Base-by-base conservation (phyloP, 2,329 filamentous ascomycete genomes). In the Onygenales sp. region DNA sequence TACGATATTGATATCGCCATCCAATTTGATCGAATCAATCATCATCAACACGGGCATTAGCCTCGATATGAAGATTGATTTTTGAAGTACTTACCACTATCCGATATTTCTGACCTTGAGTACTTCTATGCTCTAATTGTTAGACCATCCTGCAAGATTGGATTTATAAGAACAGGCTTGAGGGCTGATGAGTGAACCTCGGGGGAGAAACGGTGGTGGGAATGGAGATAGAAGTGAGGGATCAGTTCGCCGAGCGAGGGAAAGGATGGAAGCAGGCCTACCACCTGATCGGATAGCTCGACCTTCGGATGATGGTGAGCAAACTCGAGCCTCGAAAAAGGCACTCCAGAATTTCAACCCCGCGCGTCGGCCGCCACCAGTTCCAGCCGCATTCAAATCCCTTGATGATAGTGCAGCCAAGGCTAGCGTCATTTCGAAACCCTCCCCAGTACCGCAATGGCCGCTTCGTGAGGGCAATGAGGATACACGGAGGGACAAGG, bases 401-500 rank as follows among this genome's bases (percentile, higher is more conserved):
- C 31, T 42, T n/a, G 52, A 56, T 32, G 52, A 58, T 34, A 52
- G 52, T 9, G 27, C 48, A 3, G 50, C 44, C 47, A 51, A 39
- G 33, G 11, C 44, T 36, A 33, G 10, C 39, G 34, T 58, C 11
- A 56, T 58, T 40, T 51, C 54, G 9, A 51, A 63, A 37, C 51
- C 57, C n/a, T 65, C 70, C 8, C 70, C 70, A 49, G 65, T 67
- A 55, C 68, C 70, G 39, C 70, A 74, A 62, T 77, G 75, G 75
- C 74, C 75, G 48, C 64, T 77, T 8, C 64, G 70, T n/a, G 66
- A 70, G 57, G 66, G 69, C 57, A 54, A 62, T 36, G 56, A 61
- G n/a, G 55, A 58, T 37, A 48, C 59, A 13, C 57, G 59, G 31
- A 52, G 60, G 31, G 64, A 62, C 6, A 58, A 63, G 17, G 53